Base-by-base conservation (phyloP, 345 rosid species). In the Geranium brycei region DNA sequence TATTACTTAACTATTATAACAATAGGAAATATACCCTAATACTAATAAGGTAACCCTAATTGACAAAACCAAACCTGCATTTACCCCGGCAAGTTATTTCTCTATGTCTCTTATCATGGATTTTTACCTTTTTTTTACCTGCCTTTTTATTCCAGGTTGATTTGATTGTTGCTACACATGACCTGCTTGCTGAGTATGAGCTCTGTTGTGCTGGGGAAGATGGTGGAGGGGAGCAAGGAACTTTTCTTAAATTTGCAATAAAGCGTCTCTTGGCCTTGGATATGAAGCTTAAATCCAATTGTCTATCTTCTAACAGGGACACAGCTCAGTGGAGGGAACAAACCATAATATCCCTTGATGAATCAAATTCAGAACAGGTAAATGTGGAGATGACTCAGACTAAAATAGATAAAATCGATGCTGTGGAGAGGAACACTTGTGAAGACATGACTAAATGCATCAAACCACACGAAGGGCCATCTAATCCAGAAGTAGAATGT, bases 141-240 rank as follows among this genome's bases (percentile, higher is more conserved):
- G 41, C 59, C 19, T 68, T 66, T 57, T 57, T 17, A 40, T 75
- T 19, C 56, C 65, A 92, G 98, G 95, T 88, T 76, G 96, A 88
- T 73, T 77, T 90, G 71, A 86, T 93, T 67, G 85, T 86, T 73
- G 85, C 91, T 74, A 77, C 79, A 57, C 99, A 93, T 75, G 84
- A 90, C 71, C 81, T 87, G 86, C 90, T 93, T 69, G 95, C 99
- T 72, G 91, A 90, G 72, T 82, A 81, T 78, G 99, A 96, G 68
- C 82, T 93, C 60, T 93, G 99, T 77, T 90, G 99, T 76, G 90
- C 80, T 61, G 87, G 95, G 62, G 80, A 82, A 69, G 83, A 81
- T 66, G 75, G 83, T 17, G 86, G 79, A 68, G 95, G 90, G 62
- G 96, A 87, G 81, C 96, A 88, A 78, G 97, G 96, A 68, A 63